Percentiles rank a stretch among this genome's conserved stretches.
phyloP scores from a whole-genome alignment of 768 basidiomycete species.

The Pisolithus microcarpus region DNA sequence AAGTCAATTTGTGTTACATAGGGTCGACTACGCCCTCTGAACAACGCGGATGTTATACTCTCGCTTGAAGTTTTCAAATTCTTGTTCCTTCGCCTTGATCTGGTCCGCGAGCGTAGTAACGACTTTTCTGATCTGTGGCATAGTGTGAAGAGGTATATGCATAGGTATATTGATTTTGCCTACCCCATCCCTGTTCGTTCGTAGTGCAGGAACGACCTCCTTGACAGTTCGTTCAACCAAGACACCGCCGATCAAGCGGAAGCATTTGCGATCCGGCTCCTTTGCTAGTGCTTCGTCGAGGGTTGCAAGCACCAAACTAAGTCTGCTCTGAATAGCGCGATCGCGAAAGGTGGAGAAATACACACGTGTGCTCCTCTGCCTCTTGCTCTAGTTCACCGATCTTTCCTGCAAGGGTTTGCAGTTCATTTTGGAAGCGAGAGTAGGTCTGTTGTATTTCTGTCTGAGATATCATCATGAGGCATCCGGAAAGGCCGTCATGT shows the following conservation, averaged over 20 bases:
- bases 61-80: slow-evolving; percentile 71
- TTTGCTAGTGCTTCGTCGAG: slow-evolving; percentile 73
- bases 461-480: slow-evolving; percentile 38
- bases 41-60: slow-evolving; percentile 71
- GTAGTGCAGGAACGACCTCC: slow-evolving; percentile 85
- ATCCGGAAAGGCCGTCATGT: slow-evolving; percentile 6
- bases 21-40: slow-evolving; percentile 18
- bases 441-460: slow-evolving; percentile 84
- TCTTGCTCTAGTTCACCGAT: slow-evolving; percentile 96
- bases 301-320: slow-evolving; percentile 82
- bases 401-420: slow-evolving; percentile 88
- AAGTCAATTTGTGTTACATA: slow-evolving; percentile 4
- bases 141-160: slow-evolving; percentile 8
- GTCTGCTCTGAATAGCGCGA: neutral
- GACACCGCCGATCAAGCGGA: slow-evolving; percentile 91
- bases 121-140: slow-evolving; percentile 70
- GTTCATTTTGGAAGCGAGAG: slow-evolving; percentile 75
- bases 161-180: slow-evolving; percentile 19
- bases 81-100: slow-evolving; percentile 83
- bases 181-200: slow-evolving; percentile 86
- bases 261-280: slow-evolving; percentile 91
- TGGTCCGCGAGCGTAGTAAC: slow-evolving; percentile 72
- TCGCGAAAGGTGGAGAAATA: slow-evolving; percentile 13
- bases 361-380: slow-evolving; percentile 89
- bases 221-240: slow-evolving; percentile 93